Evolutionary conservation across 441 rosid genomes (phyloP), one percentile per base, ranked within the genome.

Genomic region (Kokia cookei): DNA sequence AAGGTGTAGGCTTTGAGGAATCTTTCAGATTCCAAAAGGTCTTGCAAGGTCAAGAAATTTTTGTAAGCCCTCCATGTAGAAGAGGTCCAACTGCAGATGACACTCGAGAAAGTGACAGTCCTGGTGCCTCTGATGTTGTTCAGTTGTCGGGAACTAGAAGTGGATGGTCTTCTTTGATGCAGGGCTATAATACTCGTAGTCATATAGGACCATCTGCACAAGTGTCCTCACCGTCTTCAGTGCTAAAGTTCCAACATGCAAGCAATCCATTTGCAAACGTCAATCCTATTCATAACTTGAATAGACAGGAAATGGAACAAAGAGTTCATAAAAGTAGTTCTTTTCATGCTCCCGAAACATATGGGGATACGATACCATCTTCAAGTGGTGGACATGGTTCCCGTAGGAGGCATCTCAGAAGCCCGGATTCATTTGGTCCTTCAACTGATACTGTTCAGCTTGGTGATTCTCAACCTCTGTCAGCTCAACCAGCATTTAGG

Each of bases 31-130:
- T 87, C 87, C 93, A 79, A 76, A 84, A 90, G 94, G 98, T 93
- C 92, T 91, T 93, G 93, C 97, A 95, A 95, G 96, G 99, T 95
- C 99, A 93, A 95, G 98, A 93, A 91, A 91, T 90, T 61, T 86
- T 81, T 82, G 83, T 87, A 29, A 81, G 81, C 74, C 81, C 83
- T 42, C 79, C 88, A 45, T 84, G 68, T 79, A 79, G 81, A 61
- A 72, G 85, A 73, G 78, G 71, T 76, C 26, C 69, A 14, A 67
- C 62, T 75, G 10, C 64, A 50, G 72, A 66, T 9, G 84, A 81
- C 75, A 85, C 76, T 65, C 71, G 15, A 35, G 80, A 77, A 69
- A 84, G 73, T 79, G 84, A 85, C 66, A 40, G 70, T 57, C 71
- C 78, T 78, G 84, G 84, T 67, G 77, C 82, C 79, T 75, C 80